These are phyloP conservation scores for Eimeria praecox DNA, from an alignment of 169 alveolate species.

Conservation along the genomic window DNA sequence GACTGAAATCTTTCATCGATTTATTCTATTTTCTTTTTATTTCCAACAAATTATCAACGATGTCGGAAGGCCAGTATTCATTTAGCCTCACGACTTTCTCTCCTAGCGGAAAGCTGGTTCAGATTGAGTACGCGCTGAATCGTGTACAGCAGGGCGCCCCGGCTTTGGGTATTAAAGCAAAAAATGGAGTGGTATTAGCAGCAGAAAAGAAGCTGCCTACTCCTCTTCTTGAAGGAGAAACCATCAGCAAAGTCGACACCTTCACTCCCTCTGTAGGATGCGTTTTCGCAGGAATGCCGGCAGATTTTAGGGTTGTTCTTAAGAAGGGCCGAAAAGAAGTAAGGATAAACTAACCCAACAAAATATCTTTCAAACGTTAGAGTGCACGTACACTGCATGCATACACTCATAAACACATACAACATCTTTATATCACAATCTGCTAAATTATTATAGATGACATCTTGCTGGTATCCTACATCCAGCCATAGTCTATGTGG, in stretches of 20 bases:
- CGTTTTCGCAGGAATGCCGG: slow-evolving; percentile 98
- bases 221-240: slow-evolving; percentile 87
- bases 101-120: slow-evolving; percentile 98
- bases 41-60: background rate
- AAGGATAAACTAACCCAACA: background rate
- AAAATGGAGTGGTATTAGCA: slow-evolving; percentile 96
- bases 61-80: slow-evolving; percentile 92
- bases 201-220: slow-evolving; percentile 94
- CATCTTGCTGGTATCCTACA: no score
- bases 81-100: slow-evolving; percentile 97
- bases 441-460: no score
- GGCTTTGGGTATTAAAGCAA: slow-evolving; percentile 88
- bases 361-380: no score
- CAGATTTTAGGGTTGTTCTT: slow-evolving; percentile 97
- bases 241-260: slow-evolving; percentile 95
- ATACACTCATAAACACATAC: background rate
- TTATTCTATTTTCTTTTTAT: background rate
- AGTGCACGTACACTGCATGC: background rate
- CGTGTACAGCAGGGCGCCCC: slow-evolving; percentile 87
- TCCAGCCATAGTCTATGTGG: background rate
- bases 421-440: background rate
- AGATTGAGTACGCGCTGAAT: slow-evolving; percentile 98
- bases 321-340: slow-evolving; percentile 92
- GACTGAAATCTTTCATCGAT: background rate
- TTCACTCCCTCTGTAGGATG: slow-evolving; percentile 95